Base-by-base conservation (phyloP, 2,329 filamentous ascomycete genomes). In the Stagonosporopsis cucurbitacearum region DNA sequence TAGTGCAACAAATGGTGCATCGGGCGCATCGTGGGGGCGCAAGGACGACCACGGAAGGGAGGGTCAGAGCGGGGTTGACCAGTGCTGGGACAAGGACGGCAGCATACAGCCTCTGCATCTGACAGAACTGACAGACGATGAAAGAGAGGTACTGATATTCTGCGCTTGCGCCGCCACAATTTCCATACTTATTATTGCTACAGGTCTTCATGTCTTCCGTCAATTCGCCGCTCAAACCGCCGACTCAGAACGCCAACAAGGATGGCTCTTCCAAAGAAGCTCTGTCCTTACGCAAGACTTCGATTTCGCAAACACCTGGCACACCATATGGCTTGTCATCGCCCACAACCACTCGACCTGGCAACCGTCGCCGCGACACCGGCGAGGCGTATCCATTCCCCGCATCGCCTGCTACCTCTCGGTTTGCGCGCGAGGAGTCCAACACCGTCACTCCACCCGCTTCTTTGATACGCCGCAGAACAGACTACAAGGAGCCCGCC, bases 221-320 rank as follows among this genome's bases (percentile, higher is more conserved):
- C 72, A 99, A 98, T 75, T 97, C 95, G 32, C 90, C 92, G 30
- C 81, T 97, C 65, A 98, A 98, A 77, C 89, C 91, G 8, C 90
- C 91, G 19, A 85, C 87, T 28, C 89, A 91, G 69, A 84, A 80
- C 58, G 75, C 80, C 22, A 82, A 80, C 67, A 94, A 91, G 79
- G 86, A 78, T 75, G 82, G 75, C 57, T 82, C 74, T 73, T 83
- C 74, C 75, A 83, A 76, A 74, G 84, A 73, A 44, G 82, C 81
- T 11, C 69, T 82, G 11, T 88, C 89, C 51, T 85, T 88, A 44
- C 90, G 94, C 54, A 97, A 96, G 78, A 82, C 87, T 15, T 97
- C 93, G 0, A 77, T 96, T 44, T 95, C 93, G 19, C 88, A 91
- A 60, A 86, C 83, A 46, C 83, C 82, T 54, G 81, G 83, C 17